These are phyloP conservation scores for Trypanosoma boissoni DNA, from an alignment of 208 protist species.

Conservation along the genomic window DNA sequence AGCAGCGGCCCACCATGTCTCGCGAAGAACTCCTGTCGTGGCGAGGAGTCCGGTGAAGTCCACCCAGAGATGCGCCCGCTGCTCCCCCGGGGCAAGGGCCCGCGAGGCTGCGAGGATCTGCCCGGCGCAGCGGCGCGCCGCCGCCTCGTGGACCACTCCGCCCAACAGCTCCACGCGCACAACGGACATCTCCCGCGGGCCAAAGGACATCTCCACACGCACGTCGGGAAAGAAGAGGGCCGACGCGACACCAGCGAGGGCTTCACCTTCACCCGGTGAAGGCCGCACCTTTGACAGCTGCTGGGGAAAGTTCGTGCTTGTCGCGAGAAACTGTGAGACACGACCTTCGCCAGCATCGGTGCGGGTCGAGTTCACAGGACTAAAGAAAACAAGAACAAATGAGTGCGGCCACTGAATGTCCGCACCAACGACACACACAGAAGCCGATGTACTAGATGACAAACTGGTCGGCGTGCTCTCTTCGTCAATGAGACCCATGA, in stretches of 20 bases:
- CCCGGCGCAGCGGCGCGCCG: conserved; percentile 7
- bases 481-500: conserved; percentile 21
- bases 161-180: conserved; percentile 16
- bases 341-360: no score
- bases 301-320: no score
- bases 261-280: no score
- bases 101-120: conserved; percentile 11
- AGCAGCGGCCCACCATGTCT: conserved; percentile 14
- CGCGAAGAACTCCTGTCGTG: conserved; percentile 1
- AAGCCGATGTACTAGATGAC: no score
- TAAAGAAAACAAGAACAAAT: no score
- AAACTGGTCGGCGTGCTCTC: no score
- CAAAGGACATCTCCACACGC: neutral
- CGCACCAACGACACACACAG: no score
- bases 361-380: no score
- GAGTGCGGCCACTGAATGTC: no score
- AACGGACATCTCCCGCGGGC: conserved; percentile 9
- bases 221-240: conserved; percentile 23
- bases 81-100: conserved; percentile 3
- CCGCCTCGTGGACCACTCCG: conserved; percentile 1
- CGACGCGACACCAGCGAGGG: conserved; percentile 4
- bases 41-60: conserved; percentile 26
- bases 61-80: conserved; percentile 9
- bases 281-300: no score
- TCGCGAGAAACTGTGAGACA: no score